These are phyloP conservation scores for Gossypium rotundifolium DNA, from an alignment of 345 rosid species.

Conservation along the genomic window DNA sequence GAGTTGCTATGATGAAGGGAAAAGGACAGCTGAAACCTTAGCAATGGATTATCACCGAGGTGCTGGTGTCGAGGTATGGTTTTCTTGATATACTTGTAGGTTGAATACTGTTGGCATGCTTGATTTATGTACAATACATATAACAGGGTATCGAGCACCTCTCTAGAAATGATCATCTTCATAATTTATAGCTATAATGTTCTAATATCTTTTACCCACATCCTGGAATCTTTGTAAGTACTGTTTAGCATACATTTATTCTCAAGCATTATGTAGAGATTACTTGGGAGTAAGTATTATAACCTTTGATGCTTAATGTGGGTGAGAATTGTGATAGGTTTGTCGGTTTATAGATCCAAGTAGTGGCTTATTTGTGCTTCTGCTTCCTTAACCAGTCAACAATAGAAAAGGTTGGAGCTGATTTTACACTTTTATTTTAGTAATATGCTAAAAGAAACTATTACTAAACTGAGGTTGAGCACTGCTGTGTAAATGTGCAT, in stretches of 20 bases:
- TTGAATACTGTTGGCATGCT: background rate
- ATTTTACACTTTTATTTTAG: background rate
- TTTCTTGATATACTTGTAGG: background rate
- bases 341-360: background rate
- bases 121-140: background rate
- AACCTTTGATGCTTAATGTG: background rate
- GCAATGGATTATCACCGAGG: constrained; percentile 98
- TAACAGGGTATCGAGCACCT: background rate
- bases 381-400: background rate
- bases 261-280: background rate
- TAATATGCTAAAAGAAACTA: background rate
- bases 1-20: constrained; percentile 99
- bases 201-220: background rate
- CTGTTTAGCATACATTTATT: background rate
- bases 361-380: background rate
- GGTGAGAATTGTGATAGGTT: background rate
- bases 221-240: background rate
- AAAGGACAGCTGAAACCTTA: constrained; percentile 91
- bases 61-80: constrained; percentile 80
- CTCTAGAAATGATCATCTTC: background rate
- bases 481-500: no score
- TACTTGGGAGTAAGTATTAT: background rate
- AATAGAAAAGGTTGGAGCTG: background rate
- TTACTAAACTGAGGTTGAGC: background rate
- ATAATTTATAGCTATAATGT: background rate